These are phyloP conservation scores for Penicillium longicatenatum DNA, from an alignment of 495 filamentous ascomycete species.

Conservation along the genomic window DNA sequence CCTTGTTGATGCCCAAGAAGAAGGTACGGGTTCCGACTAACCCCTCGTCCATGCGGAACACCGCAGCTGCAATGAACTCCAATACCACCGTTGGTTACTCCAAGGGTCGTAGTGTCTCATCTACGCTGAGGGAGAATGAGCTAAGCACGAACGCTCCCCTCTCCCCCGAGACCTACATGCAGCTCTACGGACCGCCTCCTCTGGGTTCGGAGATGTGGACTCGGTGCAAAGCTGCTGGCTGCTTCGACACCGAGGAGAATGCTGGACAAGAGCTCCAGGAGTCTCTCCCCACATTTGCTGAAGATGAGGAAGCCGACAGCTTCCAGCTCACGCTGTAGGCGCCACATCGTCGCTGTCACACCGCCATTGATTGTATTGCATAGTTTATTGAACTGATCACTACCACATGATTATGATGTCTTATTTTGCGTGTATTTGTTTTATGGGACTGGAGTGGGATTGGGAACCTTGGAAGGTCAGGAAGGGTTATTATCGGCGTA, in stretches of 20 bases:
- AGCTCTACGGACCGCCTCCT: conserved; percentile 43
- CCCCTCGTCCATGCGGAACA: conserved; percentile 56
- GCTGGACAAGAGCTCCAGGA: conserved; percentile 27
- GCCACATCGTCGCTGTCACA: background rate
- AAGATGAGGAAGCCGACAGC: conserved; percentile 45
- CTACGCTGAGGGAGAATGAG: conserved; percentile 41
- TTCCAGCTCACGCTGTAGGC: conserved; percentile 49
- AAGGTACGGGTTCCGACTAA: conserved; percentile 40
- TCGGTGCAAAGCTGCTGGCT: conserved; percentile 39
- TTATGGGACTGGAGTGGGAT: conserved; percentile 1
- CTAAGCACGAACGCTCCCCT: conserved; percentile 29
- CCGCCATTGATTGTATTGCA: conserved; percentile 8
- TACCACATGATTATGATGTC: background rate
- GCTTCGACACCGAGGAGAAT: conserved; percentile 36
- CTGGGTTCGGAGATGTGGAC: conserved; percentile 47
- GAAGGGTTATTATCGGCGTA: conserved; percentile 22
- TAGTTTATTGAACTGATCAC: background rate
- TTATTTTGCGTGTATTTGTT: conserved; percentile 4
- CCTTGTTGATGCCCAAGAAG: conserved; percentile 45
- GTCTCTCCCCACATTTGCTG: conserved; percentile 34
- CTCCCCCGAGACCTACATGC: conserved; percentile 46
- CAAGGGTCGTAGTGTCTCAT: conserved; percentile 68
- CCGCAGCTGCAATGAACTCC: conserved; percentile 66
- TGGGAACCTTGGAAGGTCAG: conserved; percentile 8
- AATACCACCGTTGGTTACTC: conserved; percentile 79